Evolutionary conservation across 2,329 filamentous ascomycete species (phyloP), one percentile per base, ranked within the genome.

Genomic region (Penicillium concentricum): DNA sequence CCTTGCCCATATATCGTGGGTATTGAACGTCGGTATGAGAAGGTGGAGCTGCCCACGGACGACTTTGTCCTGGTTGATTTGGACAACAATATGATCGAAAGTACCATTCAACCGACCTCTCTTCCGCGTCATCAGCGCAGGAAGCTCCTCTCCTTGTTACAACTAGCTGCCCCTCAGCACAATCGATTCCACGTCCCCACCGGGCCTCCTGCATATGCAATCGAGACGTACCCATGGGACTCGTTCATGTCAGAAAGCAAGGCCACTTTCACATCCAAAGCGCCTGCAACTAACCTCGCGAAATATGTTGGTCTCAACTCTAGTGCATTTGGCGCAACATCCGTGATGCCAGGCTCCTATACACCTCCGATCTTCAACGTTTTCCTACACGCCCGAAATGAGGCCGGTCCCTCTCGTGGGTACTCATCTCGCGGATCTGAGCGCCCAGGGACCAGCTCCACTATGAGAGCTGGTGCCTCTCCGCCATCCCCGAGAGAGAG

Each of bases 1-100:
- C 93, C 93, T 3, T 97, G 94, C 67, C 94, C 94, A 0, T 99
- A 97, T 68, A 96, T 99, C 63, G 91, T 97, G 42, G 94, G 94
- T 47, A 91, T 99, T 56, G 94, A 99, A 76, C 85, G 92, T 63
- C 86, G 92, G 56, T 97, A 97, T 71, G 74, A 77, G 52, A 76
- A 77, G 55, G 68, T 76, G 28, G 75, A 77, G 53, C 83, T 97
- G 41, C 94, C 94, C 0, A 91, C 96, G 7, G 94, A 97, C 67
- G 94, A 97, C 70, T 97, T 93, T 72, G 92, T 97, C 18, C 81
- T 97, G 16, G 92, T 97, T 35, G 94, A 99, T 74, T 80, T 99
- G 50, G 94, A 99, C 74, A 87, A 89, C 72, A 90, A 99, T 73
- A 87, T 87, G 16, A 92, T 99, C 59, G 91, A 96, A 70, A 89